A percentile compares a stretch with the other conserved stretches of the same genome.
Evolutionary conservation across 352 stramenopile species (phyloP).

Genomic region (Aphanomyces euteiches): DNA sequence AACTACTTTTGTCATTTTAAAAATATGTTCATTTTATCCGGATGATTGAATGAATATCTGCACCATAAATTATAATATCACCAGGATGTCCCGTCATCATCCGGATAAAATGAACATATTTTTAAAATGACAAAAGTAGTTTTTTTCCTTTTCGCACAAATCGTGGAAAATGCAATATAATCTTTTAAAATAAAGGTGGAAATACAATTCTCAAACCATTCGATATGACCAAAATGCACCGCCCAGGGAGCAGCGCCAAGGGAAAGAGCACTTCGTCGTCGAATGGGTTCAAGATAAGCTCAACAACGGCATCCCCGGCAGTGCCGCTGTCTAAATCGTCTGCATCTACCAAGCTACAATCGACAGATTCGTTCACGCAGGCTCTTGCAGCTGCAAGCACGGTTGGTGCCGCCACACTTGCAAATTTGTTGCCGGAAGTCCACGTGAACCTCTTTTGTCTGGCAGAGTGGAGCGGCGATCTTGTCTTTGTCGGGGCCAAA

Average conservation of each 20-base stretch:
- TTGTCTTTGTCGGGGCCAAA: constrained; percentile 27
- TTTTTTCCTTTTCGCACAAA: too few species aligned
- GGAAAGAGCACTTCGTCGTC: background rate
- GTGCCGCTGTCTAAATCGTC: background rate
- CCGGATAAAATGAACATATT: too few species aligned
- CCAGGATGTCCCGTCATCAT: too few species aligned
- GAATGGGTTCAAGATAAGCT: constrained; percentile 8
- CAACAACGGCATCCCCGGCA: background rate
- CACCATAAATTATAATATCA: too few species aligned
- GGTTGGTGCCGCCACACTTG: constrained; percentile 12
- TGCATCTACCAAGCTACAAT: background rate
- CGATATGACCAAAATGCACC: background rate
- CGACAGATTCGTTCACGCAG: constrained; percentile 6
- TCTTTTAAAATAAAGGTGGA: constrained; percentile 12
- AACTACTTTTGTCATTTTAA: too few species aligned
- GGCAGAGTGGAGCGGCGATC: constrained; percentile 9
- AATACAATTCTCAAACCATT: constrained; percentile 17
- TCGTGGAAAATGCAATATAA: too few species aligned
- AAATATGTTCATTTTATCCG: too few species aligned
- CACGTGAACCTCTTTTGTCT: constrained; percentile 29
- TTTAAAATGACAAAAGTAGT: too few species aligned
- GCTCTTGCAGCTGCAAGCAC: constrained; percentile 7
- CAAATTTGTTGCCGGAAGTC: constrained; percentile 21
- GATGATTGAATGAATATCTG: too few species aligned
- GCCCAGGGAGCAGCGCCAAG: background rate